Base-by-base conservation (phyloP, 352 stramenopile species). In the Phytophthora foliorum region DNA sequence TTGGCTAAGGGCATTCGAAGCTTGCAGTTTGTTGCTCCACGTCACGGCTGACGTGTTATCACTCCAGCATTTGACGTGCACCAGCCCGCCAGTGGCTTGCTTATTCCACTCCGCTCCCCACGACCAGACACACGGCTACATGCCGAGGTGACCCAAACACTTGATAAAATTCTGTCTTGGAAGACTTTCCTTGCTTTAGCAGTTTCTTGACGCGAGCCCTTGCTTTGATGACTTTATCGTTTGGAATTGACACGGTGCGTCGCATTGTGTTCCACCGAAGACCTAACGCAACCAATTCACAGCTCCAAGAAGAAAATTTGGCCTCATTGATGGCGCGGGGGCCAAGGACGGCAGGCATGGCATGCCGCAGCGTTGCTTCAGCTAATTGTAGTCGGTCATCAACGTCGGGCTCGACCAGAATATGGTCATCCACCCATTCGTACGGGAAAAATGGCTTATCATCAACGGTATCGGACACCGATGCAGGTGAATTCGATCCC, bases 401-500 rank as follows among this genome's bases (percentile, higher is more conserved):
- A 13, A 17, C 3, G 21, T 67, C 46, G 6, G 32, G 10, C 22
- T 78, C 61, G 16, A 79, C 51, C 8, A 73, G n/a, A 22, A 75
- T 60, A n/a, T 75, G 66, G 24, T 75, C 71, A 22, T 79, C 71
- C 4, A 75, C 67, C 72, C 67, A 76, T 24, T 75, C 72, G n/a
- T 67, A 79, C 0, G 29, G 32, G 24, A 69, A 76, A 31, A 71
- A 67, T 11, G 51, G 38, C 2, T 64, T 27, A 0, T 3, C 7
- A 39, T 74, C 70, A 0, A 6, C 2, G 1, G 51, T 24, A 21
- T 57, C 36, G 1, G 41, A 56, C 2, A 69, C 60, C 0, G 60
- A 45, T n/a, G 51, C 50, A 2, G 51, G 50, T 3, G 60, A 62
- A 50, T 69, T 69, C 4, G 36, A 19, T 2, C 25, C 19, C 9